Conservation (phyloP, 495 filamentous ascomycete genomes). For the Tuber aestivum region DNA sequence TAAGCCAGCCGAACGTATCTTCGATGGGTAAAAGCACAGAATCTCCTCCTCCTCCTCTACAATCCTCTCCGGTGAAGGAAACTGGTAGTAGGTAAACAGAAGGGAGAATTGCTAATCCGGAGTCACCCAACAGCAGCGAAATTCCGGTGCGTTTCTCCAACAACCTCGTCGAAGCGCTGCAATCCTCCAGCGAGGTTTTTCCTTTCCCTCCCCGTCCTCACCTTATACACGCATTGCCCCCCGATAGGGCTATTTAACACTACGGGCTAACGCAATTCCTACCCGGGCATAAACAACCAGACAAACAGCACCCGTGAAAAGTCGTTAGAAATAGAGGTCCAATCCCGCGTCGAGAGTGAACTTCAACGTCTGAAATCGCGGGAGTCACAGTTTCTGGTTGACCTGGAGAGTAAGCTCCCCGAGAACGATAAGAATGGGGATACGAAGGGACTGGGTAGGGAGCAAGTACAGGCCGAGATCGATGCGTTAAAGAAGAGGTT, state of each 20-base stretch:
- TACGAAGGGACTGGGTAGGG: conserved; percentile 35
- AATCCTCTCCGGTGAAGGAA: background rate
- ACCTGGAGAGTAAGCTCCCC: conserved; percentile 59
- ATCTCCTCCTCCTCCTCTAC: background rate
- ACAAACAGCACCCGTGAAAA: conserved; percentile 80
- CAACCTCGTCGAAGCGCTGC: conserved; percentile 71
- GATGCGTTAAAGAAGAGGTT: conserved; percentile 67
- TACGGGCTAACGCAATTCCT: conserved; percentile 8
- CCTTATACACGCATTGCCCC: conserved; percentile 1
- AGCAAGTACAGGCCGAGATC: conserved; percentile 59
- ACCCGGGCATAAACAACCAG: conserved; percentile 46
- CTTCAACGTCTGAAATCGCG: conserved; percentile 64
- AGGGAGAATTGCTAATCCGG: background rate
- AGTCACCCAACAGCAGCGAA: conserved; percentile 51
- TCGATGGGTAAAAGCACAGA: conserved; percentile 24
- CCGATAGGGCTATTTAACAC: background rate
- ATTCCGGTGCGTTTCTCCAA: conserved; percentile 81
- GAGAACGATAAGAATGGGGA: conserved; percentile 36
- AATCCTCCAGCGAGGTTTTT: conserved; percentile 76
- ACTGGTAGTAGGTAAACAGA: background rate
- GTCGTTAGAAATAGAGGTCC: conserved; percentile 77
- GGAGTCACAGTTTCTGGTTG: conserved; percentile 54
- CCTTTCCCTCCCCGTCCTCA: conserved; percentile 13
- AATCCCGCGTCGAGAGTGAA: conserved; percentile 78
- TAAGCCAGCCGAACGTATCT: conserved; percentile 32